Percentiles rank a stretch among this genome's conserved stretches.
These are phyloP conservation scores for Xylariaceae sp. DNA, from an alignment of 2,329 filamentous ascomycete genomes.

Conservation along the genomic window DNA sequence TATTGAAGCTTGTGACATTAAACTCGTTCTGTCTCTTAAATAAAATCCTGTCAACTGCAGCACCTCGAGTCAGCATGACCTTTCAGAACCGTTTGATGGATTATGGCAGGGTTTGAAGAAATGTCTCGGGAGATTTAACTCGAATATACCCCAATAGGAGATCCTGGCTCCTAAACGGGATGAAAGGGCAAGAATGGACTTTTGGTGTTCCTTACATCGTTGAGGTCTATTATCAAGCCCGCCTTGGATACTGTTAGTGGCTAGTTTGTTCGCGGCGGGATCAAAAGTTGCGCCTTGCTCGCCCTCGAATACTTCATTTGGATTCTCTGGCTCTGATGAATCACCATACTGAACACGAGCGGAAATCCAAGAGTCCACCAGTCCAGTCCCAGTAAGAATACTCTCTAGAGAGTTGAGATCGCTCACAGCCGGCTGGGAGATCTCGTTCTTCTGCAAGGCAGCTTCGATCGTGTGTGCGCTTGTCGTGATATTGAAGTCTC, in stretches of 20 bases:
- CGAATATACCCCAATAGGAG: background rate
- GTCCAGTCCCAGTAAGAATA: slow-evolving; percentile 46
- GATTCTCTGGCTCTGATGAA: slow-evolving; percentile 37
- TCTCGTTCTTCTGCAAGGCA: slow-evolving; percentile 53
- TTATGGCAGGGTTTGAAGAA: background rate
- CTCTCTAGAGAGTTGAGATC: slow-evolving; percentile 51
- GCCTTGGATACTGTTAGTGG: slow-evolving; percentile 51
- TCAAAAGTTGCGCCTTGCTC: slow-evolving; percentile 69
- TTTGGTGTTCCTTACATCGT: slow-evolving; percentile 42
- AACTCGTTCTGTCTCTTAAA: slow-evolving; percentile 47
- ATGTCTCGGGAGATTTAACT: background rate
- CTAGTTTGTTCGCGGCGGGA: slow-evolving; percentile 58
- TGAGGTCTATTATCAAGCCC: slow-evolving; percentile 60
- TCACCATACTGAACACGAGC: slow-evolving; percentile 49
- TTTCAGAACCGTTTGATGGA: background rate
- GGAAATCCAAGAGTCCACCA: slow-evolving; percentile 57
- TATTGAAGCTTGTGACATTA: slow-evolving; percentile 52
- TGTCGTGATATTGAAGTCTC: slow-evolving; percentile 67
- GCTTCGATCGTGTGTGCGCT: slow-evolving; percentile 58
- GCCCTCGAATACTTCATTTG: slow-evolving; percentile 51
- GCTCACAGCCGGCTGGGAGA: slow-evolving; percentile 52
- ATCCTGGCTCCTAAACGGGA: background rate
- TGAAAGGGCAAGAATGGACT: background rate
- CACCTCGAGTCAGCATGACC: background rate
- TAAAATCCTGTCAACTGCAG: slow-evolving; percentile 59